phyloP scores from a whole-genome alignment of 352 stramenopile genomes.

The Phytophthora europaea region DNA sequence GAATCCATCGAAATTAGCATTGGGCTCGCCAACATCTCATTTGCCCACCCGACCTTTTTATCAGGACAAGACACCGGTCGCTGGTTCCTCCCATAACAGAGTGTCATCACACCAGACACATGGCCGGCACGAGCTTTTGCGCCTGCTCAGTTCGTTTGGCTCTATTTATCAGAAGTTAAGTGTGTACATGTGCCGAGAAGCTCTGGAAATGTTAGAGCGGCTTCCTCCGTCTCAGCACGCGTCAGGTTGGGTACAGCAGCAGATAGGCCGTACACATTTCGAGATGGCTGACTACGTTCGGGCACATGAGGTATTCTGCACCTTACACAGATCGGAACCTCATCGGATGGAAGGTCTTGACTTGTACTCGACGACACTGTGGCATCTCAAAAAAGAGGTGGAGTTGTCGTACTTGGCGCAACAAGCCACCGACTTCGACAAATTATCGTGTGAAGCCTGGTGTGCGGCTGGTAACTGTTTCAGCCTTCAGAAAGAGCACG shows the following conservation, averaged over 20 bases:
- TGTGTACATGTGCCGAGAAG: constrained; percentile 86
- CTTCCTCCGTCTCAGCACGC: constrained; percentile 88
- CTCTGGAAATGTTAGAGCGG: constrained; percentile 88
- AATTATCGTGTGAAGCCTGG: constrained; percentile 95
- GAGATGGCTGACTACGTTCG: constrained; percentile 96
- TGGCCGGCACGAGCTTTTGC: constrained; percentile 53
- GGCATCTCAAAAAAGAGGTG: constrained; percentile 98
- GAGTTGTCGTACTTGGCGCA: constrained; percentile 97
- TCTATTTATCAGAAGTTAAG: constrained; percentile 79
- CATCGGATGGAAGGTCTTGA: constrained; percentile 96
- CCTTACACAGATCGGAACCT: constrained; percentile 92
- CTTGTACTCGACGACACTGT: constrained; percentile 96
- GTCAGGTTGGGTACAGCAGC: constrained; percentile 96
- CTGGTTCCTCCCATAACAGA: constrained; percentile 18
- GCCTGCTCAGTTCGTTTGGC: constrained; percentile 75
- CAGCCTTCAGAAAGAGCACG: constrained; percentile 98
- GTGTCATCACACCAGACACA: constrained; percentile 8
- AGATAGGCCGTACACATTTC: constrained; percentile 95
- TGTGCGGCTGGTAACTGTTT: constrained; percentile 98
- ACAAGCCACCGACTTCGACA: constrained; percentile 94
- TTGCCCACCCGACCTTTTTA: constrained; percentile 24
- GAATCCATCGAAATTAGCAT: constrained; percentile 32
- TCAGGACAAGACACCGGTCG: constrained; percentile 30
- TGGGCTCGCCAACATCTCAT: constrained; percentile 30
- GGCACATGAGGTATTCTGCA: constrained; percentile 89